Conservation (phyloP, 2,329 filamentous ascomycete genomes). For the Oidium heveae region DNA sequence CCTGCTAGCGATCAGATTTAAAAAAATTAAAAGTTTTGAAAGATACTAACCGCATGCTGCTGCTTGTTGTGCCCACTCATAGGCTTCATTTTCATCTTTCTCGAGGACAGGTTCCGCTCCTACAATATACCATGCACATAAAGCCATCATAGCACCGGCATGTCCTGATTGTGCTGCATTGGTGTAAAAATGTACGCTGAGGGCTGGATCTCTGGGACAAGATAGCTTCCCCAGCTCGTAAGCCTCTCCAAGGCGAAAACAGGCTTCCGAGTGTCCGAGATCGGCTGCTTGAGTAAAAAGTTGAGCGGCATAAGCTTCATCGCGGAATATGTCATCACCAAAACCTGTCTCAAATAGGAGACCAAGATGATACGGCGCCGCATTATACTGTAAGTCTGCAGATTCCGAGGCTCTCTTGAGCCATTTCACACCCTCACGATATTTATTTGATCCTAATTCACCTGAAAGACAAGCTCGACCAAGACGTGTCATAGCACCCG, state of each 20-base stretch:
- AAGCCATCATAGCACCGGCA: conserved; percentile 80
- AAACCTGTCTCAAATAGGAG: conserved; percentile 79
- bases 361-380: conserved; percentile 74
- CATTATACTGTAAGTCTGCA: conserved; percentile 77
- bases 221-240: conserved; percentile 79
- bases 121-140: conserved; percentile 97
- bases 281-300: conserved; percentile 88
- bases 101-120: conserved; percentile 79
- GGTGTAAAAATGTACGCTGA: conserved; percentile 96
- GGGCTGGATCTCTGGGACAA: conserved; percentile 71
- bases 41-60: conserved; percentile 51
- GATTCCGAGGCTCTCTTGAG: conserved; percentile 78
- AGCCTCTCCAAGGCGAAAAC: conserved; percentile 74
- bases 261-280: conserved; percentile 66
- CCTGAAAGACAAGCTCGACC: conserved; percentile 75
- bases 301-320: conserved; percentile 74
- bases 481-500: conserved; percentile 78
- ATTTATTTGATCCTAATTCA: conserved; percentile 65
- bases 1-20: conserved; percentile 5
- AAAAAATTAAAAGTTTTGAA: background rate
- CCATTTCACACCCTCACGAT: conserved; percentile 88
- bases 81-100: conserved; percentile 88
- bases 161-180: conserved; percentile 68
- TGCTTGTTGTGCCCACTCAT: conserved; percentile 78
- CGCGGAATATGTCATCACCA: conserved; percentile 79